These are phyloP conservation scores for Aspergillus coremiiformis DNA, from an alignment of 495 filamentous ascomycete genomes.

Conservation along the genomic window DNA sequence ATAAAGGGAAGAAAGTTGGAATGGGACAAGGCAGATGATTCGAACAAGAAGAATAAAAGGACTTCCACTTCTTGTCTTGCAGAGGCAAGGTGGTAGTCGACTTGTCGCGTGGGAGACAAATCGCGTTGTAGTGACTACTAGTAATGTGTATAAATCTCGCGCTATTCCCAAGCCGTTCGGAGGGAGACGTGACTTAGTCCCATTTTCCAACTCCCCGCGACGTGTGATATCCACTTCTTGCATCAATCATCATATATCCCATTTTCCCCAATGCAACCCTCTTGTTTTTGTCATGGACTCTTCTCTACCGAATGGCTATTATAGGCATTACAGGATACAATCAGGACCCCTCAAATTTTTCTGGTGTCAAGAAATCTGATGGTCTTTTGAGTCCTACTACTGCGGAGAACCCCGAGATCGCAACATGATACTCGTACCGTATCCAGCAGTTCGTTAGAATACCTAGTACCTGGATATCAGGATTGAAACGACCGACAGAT, in stretches of 20 bases:
- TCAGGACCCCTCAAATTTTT: no score
- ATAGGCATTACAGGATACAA: no score
- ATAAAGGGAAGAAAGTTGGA: background rate
- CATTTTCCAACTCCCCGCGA: background rate
- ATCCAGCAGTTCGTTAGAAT: background rate
- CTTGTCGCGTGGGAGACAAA: background rate
- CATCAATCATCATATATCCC: no score
- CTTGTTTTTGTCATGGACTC: background rate
- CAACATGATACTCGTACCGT: background rate
- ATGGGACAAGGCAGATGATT: background rate
- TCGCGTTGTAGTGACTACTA: constrained; percentile 1
- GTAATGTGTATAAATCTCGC: background rate
- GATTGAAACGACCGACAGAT: background rate
- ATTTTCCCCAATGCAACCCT: background rate
- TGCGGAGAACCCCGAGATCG: background rate
- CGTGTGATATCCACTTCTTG: background rate
- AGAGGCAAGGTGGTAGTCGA: background rate
- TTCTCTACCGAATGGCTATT: background rate
- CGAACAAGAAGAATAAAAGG: background rate
- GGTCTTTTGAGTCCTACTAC: no score
- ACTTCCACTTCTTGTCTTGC: background rate
- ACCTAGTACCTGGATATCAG: background rate
- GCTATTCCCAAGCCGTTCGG: background rate
- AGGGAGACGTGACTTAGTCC: background rate
- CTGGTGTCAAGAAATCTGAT: no score